Evolutionary conservation across 495 filamentous ascomycete genomes (phyloP), one percentile per base, ranked within the genome.

Genomic region (Lasiosphaeria ovina): DNA sequence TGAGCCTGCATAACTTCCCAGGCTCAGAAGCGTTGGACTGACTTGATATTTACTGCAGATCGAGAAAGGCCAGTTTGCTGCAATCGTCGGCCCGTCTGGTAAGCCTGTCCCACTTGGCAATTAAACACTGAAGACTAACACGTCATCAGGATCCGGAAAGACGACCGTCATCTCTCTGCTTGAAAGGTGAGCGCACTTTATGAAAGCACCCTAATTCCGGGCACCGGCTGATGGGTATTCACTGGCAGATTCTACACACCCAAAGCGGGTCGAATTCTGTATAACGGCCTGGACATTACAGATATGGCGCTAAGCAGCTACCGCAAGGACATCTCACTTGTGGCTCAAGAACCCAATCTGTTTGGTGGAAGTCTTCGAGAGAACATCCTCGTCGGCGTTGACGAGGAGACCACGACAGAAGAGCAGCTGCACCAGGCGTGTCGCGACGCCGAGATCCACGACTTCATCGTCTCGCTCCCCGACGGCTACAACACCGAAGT

Each of bases 101-200:
- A 69, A 53, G 67, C 58, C 8, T 50, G 32, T 7, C 35, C 16
- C 4, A 2, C 12, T 35, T 10, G 9, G 6, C 4, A n/a, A 47
- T n/a, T 47, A 9, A 59, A 38, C 24, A 40, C 14, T 59, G 10
- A 59, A 32, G 33, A 44, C 35, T 40, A 45, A 31, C 17, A 50
- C 38, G 31, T 40, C 49, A 6, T 78, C 74, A 54, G 90, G 90
- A 40, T 90, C 82, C 54, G 90, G 90, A 0, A 93, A 93, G 68
- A 88, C 84, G 4, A 91, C 86, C 3, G 72, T 89, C 12, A 81
- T 91, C 34, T 85, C 84, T 7, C 70, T 91, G 0, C 72, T 91
- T 2, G 86, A 89, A 72, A 68, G 76, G 69, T 76, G 53, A 56
- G 67, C 55, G 9, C 8, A 8, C 4, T 44, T 6, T 24, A 24